phyloP scores from a whole-genome alignment of 2,329 filamentous ascomycete genomes.

The Aspergillus quadricinctus region DNA sequence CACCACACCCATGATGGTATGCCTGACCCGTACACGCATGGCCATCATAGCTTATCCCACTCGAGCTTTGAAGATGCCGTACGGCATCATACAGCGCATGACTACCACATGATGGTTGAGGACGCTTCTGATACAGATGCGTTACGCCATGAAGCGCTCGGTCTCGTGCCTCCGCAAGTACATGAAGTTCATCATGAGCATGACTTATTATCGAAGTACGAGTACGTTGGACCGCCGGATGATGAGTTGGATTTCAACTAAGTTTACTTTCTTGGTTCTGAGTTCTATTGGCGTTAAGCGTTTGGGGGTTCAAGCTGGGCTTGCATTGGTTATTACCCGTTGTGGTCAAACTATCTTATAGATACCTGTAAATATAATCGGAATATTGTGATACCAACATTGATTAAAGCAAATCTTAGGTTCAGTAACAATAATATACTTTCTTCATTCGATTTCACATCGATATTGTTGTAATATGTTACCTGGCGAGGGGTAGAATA shows the following conservation, averaged over 20 bases:
- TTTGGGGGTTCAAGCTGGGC: background rate
- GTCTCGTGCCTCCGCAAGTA: constrained; percentile 35
- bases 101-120: constrained; percentile 42
- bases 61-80: constrained; percentile 36
- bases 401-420: background rate
- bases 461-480: background rate
- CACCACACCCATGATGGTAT: constrained; percentile 30
- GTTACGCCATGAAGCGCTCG: constrained; percentile 36
- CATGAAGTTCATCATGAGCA: constrained; percentile 40
- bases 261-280: constrained; percentile 4
- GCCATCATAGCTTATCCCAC: constrained; percentile 27
- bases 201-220: constrained; percentile 36
- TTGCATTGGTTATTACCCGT: background rate
- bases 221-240: constrained; percentile 36
- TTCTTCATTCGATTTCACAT: background rate
- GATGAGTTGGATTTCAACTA: constrained; percentile 24
- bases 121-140: constrained; percentile 35
- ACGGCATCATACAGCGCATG: constrained; percentile 34
- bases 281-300: background rate
- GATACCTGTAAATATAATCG: background rate
- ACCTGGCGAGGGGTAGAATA: background rate
- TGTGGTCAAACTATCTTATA: background rate
- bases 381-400: background rate
- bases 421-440: background rate
- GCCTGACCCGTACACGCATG: constrained; percentile 30